Percentiles rank a stretch among this genome's conserved stretches.
Conservation (phyloP, 305 asterid species). For the Coffea humblotiana region DNA sequence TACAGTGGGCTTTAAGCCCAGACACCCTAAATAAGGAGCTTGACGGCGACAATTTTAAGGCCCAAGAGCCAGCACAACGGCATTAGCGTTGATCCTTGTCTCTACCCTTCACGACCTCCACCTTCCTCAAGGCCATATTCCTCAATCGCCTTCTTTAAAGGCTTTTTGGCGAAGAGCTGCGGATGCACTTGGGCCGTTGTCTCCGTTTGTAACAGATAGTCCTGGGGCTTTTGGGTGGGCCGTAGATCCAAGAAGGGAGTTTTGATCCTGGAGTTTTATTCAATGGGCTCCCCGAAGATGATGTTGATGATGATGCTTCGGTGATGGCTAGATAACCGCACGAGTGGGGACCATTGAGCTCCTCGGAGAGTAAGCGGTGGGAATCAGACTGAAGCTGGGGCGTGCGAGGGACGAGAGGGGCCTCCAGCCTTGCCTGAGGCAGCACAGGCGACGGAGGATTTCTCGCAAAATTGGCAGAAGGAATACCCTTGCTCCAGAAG, state of each 20-base stretch:
- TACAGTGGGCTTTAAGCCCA: constrained; percentile 81
- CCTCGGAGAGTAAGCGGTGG: constrained; percentile 72
- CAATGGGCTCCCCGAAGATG: constrained; percentile 20
- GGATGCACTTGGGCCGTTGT: constrained; percentile 96
- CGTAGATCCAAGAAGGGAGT: constrained; percentile 75
- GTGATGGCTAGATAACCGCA: constrained; percentile 63
- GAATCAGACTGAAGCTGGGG: constrained; percentile 66
- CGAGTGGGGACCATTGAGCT: constrained; percentile 66
- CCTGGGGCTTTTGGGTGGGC: constrained; percentile 57
- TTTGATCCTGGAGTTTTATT: constrained; percentile 26
- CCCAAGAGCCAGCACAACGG: constrained; percentile 81
- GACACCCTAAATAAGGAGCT: constrained; percentile 47
- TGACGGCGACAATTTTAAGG: constrained; percentile 63
- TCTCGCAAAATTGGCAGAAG: constrained; percentile 24
- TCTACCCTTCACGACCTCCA: constrained; percentile 54
- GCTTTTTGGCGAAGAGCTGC: constrained; percentile 52
- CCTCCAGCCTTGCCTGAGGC: constrained; percentile 98
- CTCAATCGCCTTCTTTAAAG: constrained; percentile 61
- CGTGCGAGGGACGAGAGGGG: constrained; percentile 72
- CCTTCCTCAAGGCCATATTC: constrained; percentile 57
- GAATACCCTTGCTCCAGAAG: too few species aligned
- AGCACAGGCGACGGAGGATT: constrained; percentile 83
- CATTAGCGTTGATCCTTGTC: constrained; percentile 51
- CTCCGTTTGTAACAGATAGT: constrained; percentile 61
- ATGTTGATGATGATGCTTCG: constrained; percentile 45